Conservation (phyloP, 2,329 filamentous ascomycete species). For the Colletotrichum sp. region DNA sequence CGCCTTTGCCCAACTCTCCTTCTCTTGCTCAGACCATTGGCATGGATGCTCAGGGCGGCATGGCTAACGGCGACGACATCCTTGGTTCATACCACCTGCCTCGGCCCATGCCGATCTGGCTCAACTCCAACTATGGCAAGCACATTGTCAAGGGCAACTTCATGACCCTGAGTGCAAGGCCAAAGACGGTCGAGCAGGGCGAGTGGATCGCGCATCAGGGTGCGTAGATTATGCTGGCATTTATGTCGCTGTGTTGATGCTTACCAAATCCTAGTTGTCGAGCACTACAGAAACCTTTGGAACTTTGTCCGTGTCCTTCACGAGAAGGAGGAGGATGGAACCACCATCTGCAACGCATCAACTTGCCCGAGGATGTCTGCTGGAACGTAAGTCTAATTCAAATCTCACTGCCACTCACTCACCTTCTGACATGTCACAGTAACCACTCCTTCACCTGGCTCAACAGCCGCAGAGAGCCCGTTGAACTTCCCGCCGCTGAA, state of each 20-base stretch:
- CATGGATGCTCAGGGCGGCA: constrained; percentile 65
- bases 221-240: constrained; percentile 47
- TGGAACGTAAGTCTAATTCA: constrained; percentile 73
- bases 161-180: constrained; percentile 91
- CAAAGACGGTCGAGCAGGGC: constrained; percentile 90
- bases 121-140: constrained; percentile 76
- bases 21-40: constrained; percentile 71
- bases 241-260: not conserved
- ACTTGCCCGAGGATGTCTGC: constrained; percentile 94
- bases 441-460: constrained; percentile 98
- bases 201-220: constrained; percentile 97
- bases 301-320: constrained; percentile 90
- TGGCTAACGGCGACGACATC: constrained; percentile 56
- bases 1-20: constrained; percentile 67
- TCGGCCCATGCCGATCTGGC: constrained; percentile 73
- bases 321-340: constrained; percentile 80
- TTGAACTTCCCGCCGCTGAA: constrained; percentile 89
- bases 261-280: constrained; percentile 68
- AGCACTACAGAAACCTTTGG: constrained; percentile 88
- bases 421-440: constrained; percentile 36
- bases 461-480: constrained; percentile 83
- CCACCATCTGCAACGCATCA: constrained; percentile 81
- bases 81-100: constrained; percentile 69
- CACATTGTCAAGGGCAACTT: constrained; percentile 98
- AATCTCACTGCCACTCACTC: not conserved